These are phyloP conservation scores for Acacia acuminata DNA, from an alignment of 306 rosid species.

Conservation along the genomic window DNA sequence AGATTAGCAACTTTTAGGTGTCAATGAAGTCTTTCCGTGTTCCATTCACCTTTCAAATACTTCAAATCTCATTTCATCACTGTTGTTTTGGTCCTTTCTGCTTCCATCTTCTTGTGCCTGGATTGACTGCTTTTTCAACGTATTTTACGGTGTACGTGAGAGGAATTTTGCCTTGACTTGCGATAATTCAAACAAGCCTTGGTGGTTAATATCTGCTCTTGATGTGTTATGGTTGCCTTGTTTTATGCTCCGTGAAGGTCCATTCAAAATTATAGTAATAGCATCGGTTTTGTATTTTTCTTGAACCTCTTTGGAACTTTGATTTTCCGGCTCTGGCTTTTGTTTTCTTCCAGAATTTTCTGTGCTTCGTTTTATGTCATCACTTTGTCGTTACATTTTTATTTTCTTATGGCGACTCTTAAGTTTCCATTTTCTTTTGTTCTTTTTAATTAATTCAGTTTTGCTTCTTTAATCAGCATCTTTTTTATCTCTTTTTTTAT, in stretches of 20 bases:
- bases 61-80: background rate
- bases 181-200: too few relatives aligned
- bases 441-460: background rate
- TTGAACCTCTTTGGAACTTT: background rate
- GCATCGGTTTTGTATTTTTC: background rate
- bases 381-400: background rate
- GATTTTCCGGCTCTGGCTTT: background rate
- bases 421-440: background rate
- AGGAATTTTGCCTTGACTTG: too few relatives aligned
- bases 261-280: background rate
- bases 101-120: background rate
- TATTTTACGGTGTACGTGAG: too few relatives aligned
- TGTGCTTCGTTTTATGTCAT: slow-evolving; percentile 20
- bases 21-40: background rate
- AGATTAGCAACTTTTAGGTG: background rate
- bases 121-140: too few relatives aligned
- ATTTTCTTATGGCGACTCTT: background rate
- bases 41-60: background rate
- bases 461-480: background rate
- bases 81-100: background rate
- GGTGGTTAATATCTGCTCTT: background rate
- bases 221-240: slow-evolving; percentile 12
- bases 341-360: background rate
- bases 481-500: slow-evolving; percentile 3
- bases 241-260: background rate